Base-by-base conservation (phyloP, 1,284 basidiomycete species). In the Chondrostereum purpureum region DNA sequence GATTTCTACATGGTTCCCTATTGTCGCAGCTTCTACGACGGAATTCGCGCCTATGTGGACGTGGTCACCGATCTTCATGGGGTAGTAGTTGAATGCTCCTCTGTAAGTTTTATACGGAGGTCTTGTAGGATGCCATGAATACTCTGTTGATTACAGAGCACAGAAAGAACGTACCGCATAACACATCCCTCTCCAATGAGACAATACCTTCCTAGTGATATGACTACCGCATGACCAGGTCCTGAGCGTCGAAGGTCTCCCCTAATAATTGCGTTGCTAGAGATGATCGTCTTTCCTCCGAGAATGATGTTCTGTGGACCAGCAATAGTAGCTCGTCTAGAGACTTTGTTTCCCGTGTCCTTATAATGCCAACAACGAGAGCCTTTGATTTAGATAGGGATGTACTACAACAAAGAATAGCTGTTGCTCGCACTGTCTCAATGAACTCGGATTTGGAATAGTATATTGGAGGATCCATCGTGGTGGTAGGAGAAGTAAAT, bases 241-340 rank as follows among this genome's bases (percentile, higher is more conserved):
- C 89, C 86, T 4, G 89, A 85, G 39, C 91, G 72, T 42, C 88
- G 73, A 37, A 96, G 69, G 60, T 97, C 93, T 0, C 93, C 93
- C 38, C 93, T 83, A 45, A 97, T 85, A 47, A 96, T 88, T 11
- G 87, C 87, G 46, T 81, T 79, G 43, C 80, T 87, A 11, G 93
- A 87, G 45, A 99, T 95, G 61, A 99, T 91, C 3, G 92, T 95
- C 68, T 98, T 98, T 34, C 95, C 96, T 24, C 92, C 92, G 2
- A 99, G 80, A 49, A 98, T 91, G 60, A 99, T 99, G 61, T 98
- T 97, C 60, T 92, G 87, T 5, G 93, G 91, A 6, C 96, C 96
- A 36, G 86, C 80, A 55, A 99, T 97, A n/a, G 83, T 84, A 6
- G 92, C 91, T 52, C 89, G 82, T 39, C 93, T 80, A 24, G 93